These are phyloP conservation scores for Vitis hybrid DNA, from an alignment of 177 flowering plant species.

Conservation along the genomic window DNA sequence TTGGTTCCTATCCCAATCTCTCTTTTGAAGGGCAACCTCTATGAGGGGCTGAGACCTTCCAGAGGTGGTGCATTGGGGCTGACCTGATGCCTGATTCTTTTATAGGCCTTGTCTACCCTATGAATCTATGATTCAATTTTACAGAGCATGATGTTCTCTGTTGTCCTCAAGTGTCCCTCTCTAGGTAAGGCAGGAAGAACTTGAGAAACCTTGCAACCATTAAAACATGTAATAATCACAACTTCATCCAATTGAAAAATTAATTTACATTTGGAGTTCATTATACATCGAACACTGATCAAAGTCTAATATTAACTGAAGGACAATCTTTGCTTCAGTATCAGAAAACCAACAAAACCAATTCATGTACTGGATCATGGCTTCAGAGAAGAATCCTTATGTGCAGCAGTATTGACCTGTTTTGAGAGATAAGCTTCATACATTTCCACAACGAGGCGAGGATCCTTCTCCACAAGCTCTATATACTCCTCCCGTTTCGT, in stretches of 20 bases:
- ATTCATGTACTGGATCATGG: not conserved
- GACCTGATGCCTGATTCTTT: too few species aligned
- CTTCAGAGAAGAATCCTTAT: conserved; percentile 20
- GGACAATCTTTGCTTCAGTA: not conserved
- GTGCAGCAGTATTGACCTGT: conserved; percentile 68
- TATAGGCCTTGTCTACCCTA: too few species aligned
- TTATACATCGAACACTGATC: not conserved
- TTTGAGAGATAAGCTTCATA: conserved; percentile 80
- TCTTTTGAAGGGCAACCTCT: too few species aligned
- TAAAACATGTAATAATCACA: too few species aligned
- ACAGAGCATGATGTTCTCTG: too few species aligned
- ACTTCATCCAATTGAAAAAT: not conserved
- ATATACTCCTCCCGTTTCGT: conserved; percentile 62
- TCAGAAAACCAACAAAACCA: not conserved
- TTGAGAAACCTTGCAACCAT: too few species aligned
- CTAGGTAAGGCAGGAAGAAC: too few species aligned
- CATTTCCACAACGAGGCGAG: conserved; percentile 78
- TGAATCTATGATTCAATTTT: too few species aligned
- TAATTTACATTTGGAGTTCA: not conserved
- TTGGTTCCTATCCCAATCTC: too few species aligned
- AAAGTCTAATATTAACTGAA: not conserved
- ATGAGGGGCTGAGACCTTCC: too few species aligned
- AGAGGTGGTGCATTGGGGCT: too few species aligned
- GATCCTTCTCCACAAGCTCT: conserved; percentile 81
- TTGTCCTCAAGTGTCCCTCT: too few species aligned